Evolutionary conservation across 1,139 yeast species (phyloP).

Genomic region (Spathaspora sp.): DNA sequence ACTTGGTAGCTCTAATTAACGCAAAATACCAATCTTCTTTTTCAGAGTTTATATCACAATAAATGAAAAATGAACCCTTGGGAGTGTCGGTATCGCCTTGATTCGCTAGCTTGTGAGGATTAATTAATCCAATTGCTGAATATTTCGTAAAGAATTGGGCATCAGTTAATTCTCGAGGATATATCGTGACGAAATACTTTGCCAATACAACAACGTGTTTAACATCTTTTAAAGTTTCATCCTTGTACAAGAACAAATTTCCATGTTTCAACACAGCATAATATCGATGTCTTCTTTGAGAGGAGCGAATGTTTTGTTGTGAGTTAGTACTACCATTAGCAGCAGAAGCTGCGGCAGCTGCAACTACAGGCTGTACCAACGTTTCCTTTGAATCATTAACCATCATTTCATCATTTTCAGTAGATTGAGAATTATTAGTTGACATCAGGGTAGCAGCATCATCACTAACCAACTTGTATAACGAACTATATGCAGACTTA

Average conservation of each 20-base stretch:
- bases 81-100: conserved; percentile 21
- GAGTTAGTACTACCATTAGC: background rate
- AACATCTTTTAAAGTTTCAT: conserved; percentile 63
- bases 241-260: conserved; percentile 76
- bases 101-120: conserved; percentile 12
- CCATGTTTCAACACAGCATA: conserved; percentile 80
- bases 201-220: conserved; percentile 78
- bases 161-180: conserved; percentile 79
- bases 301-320: conserved; percentile 11
- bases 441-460: conserved; percentile 16
- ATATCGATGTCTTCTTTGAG: conserved; percentile 56
- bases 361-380: conserved; percentile 8
- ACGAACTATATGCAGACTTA: conserved; percentile 58
- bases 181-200: conserved; percentile 69
- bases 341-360: conserved; percentile 5
- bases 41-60: conserved; percentile 72
- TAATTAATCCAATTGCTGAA: conserved; percentile 73
- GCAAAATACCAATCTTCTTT: conserved; percentile 95
- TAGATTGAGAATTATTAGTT: conserved; percentile 4
- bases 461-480: conserved; percentile 54
- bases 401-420: conserved; percentile 3
- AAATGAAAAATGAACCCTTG: conserved; percentile 64
- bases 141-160: conserved; percentile 77
- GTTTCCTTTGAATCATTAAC: background rate
- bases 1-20: conserved; percentile 70